These are phyloP conservation scores for Chrysanthemum seticuspe DNA, from an alignment of 129 eudicot genomes.

Conservation along the genomic window DNA sequence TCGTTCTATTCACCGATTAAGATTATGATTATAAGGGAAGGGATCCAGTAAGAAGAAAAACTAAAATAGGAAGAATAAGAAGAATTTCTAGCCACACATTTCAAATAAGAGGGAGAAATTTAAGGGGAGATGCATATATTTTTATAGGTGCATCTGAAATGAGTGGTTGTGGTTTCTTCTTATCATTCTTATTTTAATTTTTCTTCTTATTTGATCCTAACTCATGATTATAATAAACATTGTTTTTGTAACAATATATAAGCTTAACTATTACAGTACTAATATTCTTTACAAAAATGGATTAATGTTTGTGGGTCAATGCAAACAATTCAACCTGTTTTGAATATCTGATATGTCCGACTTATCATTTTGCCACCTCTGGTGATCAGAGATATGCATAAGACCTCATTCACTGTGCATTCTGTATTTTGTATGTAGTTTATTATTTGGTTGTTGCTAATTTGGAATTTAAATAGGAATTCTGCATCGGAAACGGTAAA, in stretches of 20 bases:
- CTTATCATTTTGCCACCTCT: neutral
- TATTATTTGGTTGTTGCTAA: constrained; percentile 9
- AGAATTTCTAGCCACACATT: too few species aligned
- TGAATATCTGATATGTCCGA: neutral
- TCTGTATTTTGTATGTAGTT: neutral
- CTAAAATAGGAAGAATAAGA: too few species aligned
- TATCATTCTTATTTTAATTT: too few species aligned
- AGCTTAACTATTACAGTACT: too few species aligned
- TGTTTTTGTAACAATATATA: neutral
- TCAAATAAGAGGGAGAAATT: too few species aligned
- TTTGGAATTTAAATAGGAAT: constrained; percentile 50
- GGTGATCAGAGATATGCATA: neutral
- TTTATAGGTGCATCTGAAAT: too few species aligned
- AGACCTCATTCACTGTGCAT: neutral
- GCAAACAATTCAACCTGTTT: neutral
- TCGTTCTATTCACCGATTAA: neutral
- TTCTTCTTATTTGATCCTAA: too few species aligned
- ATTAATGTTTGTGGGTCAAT: neutral
- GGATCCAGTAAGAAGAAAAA: too few species aligned
- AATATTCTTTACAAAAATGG: too few species aligned
- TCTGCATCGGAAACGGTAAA: constrained; percentile 82
- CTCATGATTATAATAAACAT: neutral
- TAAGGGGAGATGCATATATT: too few species aligned
- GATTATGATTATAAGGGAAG: neutral
- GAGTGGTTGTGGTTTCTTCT: too few species aligned